Base-by-base conservation (phyloP, 2,329 filamentous ascomycete species). In the Talaromyces verruculosus region DNA sequence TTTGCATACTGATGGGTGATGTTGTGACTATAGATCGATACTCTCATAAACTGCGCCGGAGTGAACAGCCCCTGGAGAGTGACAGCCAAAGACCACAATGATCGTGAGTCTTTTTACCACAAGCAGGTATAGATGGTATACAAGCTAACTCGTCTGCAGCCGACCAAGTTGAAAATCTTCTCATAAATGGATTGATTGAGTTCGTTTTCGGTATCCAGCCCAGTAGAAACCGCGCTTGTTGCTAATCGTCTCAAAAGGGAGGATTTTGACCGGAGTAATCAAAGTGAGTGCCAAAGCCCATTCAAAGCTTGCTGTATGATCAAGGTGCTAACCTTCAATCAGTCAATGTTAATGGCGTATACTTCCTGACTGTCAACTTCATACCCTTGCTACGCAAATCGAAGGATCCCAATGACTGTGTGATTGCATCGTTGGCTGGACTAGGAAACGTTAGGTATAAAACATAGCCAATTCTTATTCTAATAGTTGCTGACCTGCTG, bases 311-410 rank as follows among this genome's bases (percentile, higher is more conserved):
- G 19, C 25, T 37, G 5, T 39, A 28, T 13, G 35, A 3, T n/a
- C 53, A 13, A 51, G 5, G 2, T 19, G n/a, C n/a, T 64, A 53
- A 67, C 8, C 6, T 22, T 5, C n/a, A 8, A 8, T 10, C 10
- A 74, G 71, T 73, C 62, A 72, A 73, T 59, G 70, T 73, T n/a
- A 73, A 65, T 45, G 72, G 72, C 19, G 71, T 74, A 35, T 74
- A 74, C 60, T 74, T 73, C 49, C 51, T 73, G 25, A 72, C 71
- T 0, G 70, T 69, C n/a, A 69, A 68, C 61, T 70, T 73, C 37
- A 62, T 73, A 51, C 71, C 72, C 2, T 69, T 74, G n/a, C 63
- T 74, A 11, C 71, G 72, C 35, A 71, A 72, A 61, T 57, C 72
- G 1, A 60, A 61, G n/a, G 67, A 70, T 33, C 71, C 72, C 8